These are phyloP conservation scores for Forsythia suspensa DNA, from an alignment of 257 asterid genomes.

Conservation along the genomic window DNA sequence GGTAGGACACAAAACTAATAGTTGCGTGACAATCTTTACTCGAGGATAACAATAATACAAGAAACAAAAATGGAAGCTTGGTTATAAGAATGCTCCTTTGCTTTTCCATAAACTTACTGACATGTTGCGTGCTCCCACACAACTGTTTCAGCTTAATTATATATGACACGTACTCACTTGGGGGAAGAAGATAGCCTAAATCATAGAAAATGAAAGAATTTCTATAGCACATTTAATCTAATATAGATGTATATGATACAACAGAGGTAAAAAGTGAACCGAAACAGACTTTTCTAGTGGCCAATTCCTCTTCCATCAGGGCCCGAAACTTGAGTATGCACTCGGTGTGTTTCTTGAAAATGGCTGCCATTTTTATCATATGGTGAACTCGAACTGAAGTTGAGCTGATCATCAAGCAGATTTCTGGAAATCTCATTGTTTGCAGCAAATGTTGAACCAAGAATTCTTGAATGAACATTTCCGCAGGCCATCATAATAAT, in stretches of 20 bases:
- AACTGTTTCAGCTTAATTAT: no score
- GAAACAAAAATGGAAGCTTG: no score
- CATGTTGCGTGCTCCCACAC: no score
- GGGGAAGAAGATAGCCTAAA: no score
- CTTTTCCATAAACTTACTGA: no score
- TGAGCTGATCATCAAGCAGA: not conserved
- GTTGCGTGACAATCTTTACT: no score
- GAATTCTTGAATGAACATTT: slow-evolving; percentile 4
- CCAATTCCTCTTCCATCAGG: slow-evolving; percentile 22
- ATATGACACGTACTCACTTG: no score
- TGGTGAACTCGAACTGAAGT: not conserved
- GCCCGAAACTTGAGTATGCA: slow-evolving; percentile 19
- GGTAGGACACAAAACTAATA: no score
- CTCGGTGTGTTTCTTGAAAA: not conserved
- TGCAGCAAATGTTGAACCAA: slow-evolving; percentile 4
- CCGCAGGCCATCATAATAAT: not conserved
- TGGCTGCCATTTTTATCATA: not conserved
- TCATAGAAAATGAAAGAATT: no score
- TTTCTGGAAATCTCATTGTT: not conserved
- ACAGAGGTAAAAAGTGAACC: not conserved
- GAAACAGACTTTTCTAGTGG: slow-evolving; percentile 18
- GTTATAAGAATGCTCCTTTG: no score
- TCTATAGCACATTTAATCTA: no score
- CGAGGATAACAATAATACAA: no score
- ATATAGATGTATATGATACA: not conserved